Conservation (phyloP, 371 early-diverging fungal species). For the Mortierella polycephala region DNA sequence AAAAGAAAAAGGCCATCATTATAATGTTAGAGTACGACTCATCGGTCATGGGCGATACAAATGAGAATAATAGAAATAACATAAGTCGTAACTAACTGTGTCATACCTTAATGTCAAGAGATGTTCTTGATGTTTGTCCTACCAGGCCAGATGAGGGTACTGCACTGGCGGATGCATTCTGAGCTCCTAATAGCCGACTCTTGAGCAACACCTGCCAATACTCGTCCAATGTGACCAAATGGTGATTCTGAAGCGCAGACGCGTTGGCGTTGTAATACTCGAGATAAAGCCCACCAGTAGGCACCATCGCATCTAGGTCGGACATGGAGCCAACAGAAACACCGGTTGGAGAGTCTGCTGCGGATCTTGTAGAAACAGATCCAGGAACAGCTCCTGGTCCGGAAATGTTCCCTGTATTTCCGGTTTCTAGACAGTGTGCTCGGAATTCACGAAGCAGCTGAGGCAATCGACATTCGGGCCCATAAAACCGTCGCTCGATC, state of each 20-base stretch:
- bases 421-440: constrained; percentile 21
- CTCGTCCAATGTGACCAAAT: constrained; percentile 28
- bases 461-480: background rate
- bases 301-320: constrained; percentile 15
- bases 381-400: no score
- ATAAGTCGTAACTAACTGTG: no score
- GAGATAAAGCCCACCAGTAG: constrained; percentile 28
- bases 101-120: constrained; percentile 30
- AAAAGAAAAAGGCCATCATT: background rate
- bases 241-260: constrained; percentile 33
- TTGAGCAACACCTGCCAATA: constrained; percentile 32
- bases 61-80: no score
- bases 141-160: background rate
- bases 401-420: background rate
- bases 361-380: background rate
- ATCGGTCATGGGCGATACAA: background rate
- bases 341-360: background rate
- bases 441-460: constrained; percentile 23
- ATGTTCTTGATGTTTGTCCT: background rate
- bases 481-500: constrained; percentile 23
- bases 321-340: background rate
- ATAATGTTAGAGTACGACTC: background rate
- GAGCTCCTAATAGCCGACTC: constrained; percentile 8
- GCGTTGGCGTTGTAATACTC: constrained; percentile 44
- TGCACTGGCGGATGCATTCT: background rate